These are phyloP conservation scores for Tillandsia leiboldiana DNA, from an alignment of 176 grass and related monocot genomes.

Conservation along the genomic window DNA sequence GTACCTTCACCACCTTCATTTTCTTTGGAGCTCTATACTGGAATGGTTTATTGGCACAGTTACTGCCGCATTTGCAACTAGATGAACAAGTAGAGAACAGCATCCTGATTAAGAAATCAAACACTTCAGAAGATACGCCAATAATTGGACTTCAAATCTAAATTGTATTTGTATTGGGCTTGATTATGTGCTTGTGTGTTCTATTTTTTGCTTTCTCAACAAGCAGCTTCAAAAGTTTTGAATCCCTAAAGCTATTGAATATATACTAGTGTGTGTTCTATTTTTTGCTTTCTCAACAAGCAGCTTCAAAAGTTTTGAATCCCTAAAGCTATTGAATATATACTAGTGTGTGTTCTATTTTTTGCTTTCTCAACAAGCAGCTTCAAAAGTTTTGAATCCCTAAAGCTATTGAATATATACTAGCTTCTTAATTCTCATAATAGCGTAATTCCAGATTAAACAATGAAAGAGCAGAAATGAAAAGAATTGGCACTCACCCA, in stretches of 20 bases:
- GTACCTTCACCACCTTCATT: constrained; percentile 73
- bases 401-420: neutral
- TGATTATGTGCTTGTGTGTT: neutral
- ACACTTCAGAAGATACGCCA: constrained; percentile 9
- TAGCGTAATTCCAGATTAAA: neutral
- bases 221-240: neutral
- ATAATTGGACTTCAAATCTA: neutral
- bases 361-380: neutral
- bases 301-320: neutral
- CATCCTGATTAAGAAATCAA: constrained; percentile 59
- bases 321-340: neutral
- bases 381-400: neutral
- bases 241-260: neutral
- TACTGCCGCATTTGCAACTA: constrained; percentile 62
- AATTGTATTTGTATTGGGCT: neutral
- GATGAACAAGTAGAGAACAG: constrained; percentile 86
- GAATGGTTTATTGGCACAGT: constrained; percentile 82
- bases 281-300: neutral
- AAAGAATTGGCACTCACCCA: constrained; percentile 34
- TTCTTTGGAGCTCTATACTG: constrained; percentile 69
- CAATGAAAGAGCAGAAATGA: neutral
- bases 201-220: neutral
- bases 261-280: neutral
- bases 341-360: neutral
- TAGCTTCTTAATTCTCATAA: neutral